Conservation (phyloP, 2,329 filamentous ascomycete genomes). For the Trichoderma koningii region DNA sequence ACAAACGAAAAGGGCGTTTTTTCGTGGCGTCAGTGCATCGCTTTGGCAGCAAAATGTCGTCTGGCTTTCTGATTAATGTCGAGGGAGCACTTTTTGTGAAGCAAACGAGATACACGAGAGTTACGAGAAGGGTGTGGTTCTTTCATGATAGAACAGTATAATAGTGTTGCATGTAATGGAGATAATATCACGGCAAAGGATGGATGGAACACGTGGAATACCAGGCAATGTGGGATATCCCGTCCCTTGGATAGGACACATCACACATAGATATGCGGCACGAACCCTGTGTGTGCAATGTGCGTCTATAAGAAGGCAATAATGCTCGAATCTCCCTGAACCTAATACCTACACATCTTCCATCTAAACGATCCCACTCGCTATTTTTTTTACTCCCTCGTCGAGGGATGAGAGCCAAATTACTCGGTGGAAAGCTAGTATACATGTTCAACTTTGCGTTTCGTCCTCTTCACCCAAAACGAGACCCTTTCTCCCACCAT, state of each 20-base stretch:
- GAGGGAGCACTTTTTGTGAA: neutral
- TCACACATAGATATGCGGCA: neutral
- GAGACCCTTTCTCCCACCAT: neutral
- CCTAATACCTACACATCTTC: neutral
- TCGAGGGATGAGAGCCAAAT: neutral
- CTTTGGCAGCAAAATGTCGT: neutral
- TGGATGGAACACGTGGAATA: neutral
- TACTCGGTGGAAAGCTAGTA: conserved; percentile 6
- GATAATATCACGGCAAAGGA: neutral
- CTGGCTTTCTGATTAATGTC: neutral
- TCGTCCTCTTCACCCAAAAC: neutral
- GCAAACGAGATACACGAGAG: conserved; percentile 1
- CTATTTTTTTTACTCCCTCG: neutral
- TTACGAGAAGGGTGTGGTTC: neutral
- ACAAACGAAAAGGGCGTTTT: neutral
- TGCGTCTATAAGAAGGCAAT: conserved; percentile 12
- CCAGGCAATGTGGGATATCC: neutral
- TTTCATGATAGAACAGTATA: neutral
- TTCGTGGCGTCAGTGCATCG: neutral
- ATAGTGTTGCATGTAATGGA: conserved; percentile 1
- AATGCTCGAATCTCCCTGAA: neutral
- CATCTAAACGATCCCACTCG: conserved; percentile 18
- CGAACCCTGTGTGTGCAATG: neutral
- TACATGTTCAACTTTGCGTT: conserved; percentile 25
- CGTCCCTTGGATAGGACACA: conserved; percentile 9